Percentiles rank a stretch among this genome's conserved stretches.
Evolutionary conservation across 345 rosid genomes (phyloP).

Genomic region (Sisymbrium irio): DNA sequence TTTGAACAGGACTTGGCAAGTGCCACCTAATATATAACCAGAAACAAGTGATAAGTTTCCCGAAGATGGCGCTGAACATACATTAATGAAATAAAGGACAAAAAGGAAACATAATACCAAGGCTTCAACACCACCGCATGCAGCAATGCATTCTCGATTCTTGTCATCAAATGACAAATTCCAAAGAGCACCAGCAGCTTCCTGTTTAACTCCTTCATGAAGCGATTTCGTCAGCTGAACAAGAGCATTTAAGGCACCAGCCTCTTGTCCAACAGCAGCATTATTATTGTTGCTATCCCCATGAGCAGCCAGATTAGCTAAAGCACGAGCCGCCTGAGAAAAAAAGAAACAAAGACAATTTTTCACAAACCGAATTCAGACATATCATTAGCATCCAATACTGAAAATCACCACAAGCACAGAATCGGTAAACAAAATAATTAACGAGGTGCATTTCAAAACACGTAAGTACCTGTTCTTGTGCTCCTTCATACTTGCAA

Average conservation of each 20-base stretch:
- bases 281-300: constrained; percentile 81
- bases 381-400: background rate
- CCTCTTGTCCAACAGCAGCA: constrained; percentile 85
- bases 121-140: constrained; percentile 76
- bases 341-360: background rate
- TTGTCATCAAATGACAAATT: constrained; percentile 66
- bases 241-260: constrained; percentile 80
- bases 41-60: constrained; percentile 12
- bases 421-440: background rate
- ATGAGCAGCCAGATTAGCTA: constrained; percentile 94
- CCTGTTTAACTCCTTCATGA: constrained; percentile 90
- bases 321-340: constrained; percentile 81
- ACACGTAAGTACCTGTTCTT: constrained; percentile 53
- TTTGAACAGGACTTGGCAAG: constrained; percentile 74
- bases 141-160: constrained; percentile 80
- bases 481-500: constrained; percentile 71
- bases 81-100: background rate
- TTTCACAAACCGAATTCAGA: background rate
- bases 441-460: background rate
- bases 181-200: constrained; percentile 89
- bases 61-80: constrained; percentile 2
- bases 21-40: constrained; percentile 56
- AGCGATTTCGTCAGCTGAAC: constrained; percentile 74
- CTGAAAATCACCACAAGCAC: constrained; percentile 1
- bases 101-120: constrained; percentile 44